A percentile compares a stretch with the other conserved stretches of the same genome.
These are phyloP conservation scores for Zoysia matrella DNA, from an alignment of 202 grass and related monocot species.

Conservation along the genomic window DNA sequence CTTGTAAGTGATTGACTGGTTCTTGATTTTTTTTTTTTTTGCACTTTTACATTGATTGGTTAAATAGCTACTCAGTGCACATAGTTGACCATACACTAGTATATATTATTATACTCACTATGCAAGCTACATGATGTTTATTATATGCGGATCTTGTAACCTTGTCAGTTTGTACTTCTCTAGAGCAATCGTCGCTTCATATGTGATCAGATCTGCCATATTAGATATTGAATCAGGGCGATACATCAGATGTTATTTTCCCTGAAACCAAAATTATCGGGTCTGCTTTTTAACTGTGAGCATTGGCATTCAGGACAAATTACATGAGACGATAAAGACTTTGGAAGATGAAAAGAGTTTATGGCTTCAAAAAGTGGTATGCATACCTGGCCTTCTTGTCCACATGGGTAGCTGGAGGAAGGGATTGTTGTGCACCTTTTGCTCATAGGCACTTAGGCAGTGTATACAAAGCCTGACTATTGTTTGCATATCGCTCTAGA, in stretches of 20 bases:
- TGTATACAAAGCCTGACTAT: background rate
- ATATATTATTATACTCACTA: background rate
- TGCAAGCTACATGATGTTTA: background rate
- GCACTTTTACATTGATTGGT: background rate
- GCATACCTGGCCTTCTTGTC: slow-evolving; percentile 29
- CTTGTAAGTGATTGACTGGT: slow-evolving; percentile 61
- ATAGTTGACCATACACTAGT: background rate
- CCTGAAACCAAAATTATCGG: too few relatives aligned
- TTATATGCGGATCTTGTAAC: background rate
- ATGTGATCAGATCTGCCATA: background rate
- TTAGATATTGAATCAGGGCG: background rate
- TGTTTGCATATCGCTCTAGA: background rate
- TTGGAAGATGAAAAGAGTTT: slow-evolving; percentile 71
- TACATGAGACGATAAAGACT: slow-evolving; percentile 59
- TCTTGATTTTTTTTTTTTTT: slow-evolving; percentile 25
- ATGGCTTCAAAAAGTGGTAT: slow-evolving; percentile 68
- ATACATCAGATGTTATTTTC: background rate
- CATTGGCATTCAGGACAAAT: slow-evolving; percentile 54
- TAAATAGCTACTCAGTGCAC: slow-evolving; percentile 3
- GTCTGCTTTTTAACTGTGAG: background rate
- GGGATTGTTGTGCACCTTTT: slow-evolving; percentile 5
- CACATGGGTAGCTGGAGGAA: slow-evolving; percentile 16
- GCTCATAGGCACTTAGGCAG: background rate
- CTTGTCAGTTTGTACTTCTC: slow-evolving; percentile 15
- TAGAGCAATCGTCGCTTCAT: background rate